Conservation (phyloP, 176 grass and related monocot species). For the Otatea glauca region DNA sequence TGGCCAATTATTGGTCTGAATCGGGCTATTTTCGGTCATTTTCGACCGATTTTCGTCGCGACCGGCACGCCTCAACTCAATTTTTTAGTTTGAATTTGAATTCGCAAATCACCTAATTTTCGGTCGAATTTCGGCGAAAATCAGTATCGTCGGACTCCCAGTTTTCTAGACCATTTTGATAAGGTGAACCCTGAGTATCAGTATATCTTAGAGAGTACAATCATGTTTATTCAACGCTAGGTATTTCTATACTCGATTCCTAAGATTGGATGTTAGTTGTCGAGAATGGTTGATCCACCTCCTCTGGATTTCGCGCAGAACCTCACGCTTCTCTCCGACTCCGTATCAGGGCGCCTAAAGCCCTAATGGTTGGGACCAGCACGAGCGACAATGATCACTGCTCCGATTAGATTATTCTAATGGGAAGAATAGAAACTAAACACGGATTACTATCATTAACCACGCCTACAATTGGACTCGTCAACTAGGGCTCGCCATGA, state of each 20-base stretch:
- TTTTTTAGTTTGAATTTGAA: too few species aligned
- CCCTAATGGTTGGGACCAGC: neutral
- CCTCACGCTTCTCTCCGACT: conserved; percentile 3
- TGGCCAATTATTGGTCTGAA: too few species aligned
- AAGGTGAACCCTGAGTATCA: too few species aligned
- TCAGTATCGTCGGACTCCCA: too few species aligned
- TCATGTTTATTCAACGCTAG: neutral
- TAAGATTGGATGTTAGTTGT: neutral
- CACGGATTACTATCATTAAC: conserved; percentile 3
- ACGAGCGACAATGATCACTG: conserved; percentile 8
- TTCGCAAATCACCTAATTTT: too few species aligned
- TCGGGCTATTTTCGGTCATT: too few species aligned
- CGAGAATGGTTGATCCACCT: conserved; percentile 11
- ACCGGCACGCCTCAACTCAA: too few species aligned
- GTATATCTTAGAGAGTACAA: neutral
- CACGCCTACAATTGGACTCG: neutral
- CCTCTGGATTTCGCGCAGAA: conserved; percentile 30
- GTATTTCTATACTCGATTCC: conserved; percentile 20
- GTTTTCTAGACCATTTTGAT: too few species aligned
- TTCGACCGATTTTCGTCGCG: too few species aligned
- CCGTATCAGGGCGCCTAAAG: conserved; percentile 26
- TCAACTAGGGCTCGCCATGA: too few species aligned
- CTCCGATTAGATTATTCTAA: neutral
- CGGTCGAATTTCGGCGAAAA: too few species aligned
- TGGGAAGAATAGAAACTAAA: neutral